Evolutionary conservation across 352 stramenopile species (phyloP).

Genomic region (Globisporangium cylindrosporum): DNA sequence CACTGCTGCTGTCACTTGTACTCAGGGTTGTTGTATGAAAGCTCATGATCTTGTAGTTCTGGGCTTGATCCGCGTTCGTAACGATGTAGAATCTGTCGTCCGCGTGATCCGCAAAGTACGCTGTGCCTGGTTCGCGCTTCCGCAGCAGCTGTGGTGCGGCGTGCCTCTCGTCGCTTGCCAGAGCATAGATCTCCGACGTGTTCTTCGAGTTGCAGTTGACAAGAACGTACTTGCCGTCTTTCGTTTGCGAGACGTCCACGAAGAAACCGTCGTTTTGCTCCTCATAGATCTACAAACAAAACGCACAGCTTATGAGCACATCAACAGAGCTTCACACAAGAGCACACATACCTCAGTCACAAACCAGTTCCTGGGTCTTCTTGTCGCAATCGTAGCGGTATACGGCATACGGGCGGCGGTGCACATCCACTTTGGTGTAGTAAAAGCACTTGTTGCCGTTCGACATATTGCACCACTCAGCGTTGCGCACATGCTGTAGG

Average conservation of each 20-base stretch:
- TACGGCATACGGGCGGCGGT: conserved; percentile 59
- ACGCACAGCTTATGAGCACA: not conserved
- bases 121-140: conserved; percentile 44
- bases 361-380: conserved; percentile 48
- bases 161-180: conserved; percentile 24
- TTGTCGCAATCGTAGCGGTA: conserved; percentile 59
- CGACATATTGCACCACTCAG: conserved; percentile 51
- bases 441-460: conserved; percentile 49
- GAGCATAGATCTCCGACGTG: conserved; percentile 78
- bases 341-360: not conserved
- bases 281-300: conserved; percentile 57
- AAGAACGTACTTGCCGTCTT: conserved; percentile 74
- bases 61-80: conserved; percentile 66
- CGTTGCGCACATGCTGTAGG: conserved; percentile 55
- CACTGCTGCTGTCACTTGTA: conserved; percentile 8
- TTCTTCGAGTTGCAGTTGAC: conserved; percentile 90
- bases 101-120: conserved; percentile 86
- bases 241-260: conserved; percentile 82
- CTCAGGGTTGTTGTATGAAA: conserved; percentile 3
- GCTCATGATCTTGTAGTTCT: conserved; percentile 76
- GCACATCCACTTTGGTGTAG: conserved; percentile 67
- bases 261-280: conserved; percentile 77
- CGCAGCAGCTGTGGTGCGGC: conserved; percentile 46
- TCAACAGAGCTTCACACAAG: not conserved
- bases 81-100: conserved; percentile 71